A percentile compares a stretch with the other conserved stretches of the same genome.
These are phyloP conservation scores for Verbena officinalis DNA, from an alignment of 257 asterid genomes.

Conservation along the genomic window DNA sequence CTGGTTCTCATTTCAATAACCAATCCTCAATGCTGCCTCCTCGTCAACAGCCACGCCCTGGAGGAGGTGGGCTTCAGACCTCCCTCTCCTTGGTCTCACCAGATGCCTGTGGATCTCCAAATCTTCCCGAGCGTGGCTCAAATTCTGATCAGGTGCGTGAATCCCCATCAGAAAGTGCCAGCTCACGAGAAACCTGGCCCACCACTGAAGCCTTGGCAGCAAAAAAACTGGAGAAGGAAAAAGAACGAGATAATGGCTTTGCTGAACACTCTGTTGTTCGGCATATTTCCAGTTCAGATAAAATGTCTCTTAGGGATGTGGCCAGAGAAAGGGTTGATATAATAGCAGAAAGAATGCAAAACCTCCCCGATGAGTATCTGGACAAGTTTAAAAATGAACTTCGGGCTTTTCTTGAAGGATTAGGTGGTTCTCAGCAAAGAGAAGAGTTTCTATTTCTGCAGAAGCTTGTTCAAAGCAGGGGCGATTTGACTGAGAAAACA, in stretches of 20 bases:
- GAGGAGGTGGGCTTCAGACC: constrained; percentile 69
- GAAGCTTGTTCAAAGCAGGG: constrained; percentile 80
- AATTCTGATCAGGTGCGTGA: constrained; percentile 79
- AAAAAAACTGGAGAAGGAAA: constrained; percentile 66
- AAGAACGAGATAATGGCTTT: constrained; percentile 68
- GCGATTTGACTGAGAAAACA: constrained; percentile 77
- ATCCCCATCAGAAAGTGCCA: constrained; percentile 94
- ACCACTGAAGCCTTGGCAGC: constrained; percentile 65
- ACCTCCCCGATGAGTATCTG: constrained; percentile 77
- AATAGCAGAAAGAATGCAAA: constrained; percentile 82
- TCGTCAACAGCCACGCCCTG: constrained; percentile 82
- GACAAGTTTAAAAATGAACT: constrained; percentile 83
- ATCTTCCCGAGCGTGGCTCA: constrained; percentile 79
- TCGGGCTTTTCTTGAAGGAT: constrained; percentile 86
- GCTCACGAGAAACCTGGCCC: constrained; percentile 97
- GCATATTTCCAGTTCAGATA: constrained; percentile 65
- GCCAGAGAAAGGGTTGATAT: constrained; percentile 79
- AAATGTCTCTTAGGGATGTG: constrained; percentile 72
- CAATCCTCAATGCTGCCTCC: constrained; percentile 93
- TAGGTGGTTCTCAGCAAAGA: constrained; percentile 83
- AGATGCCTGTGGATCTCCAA: constrained; percentile 82
- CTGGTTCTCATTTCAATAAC: constrained; percentile 73
- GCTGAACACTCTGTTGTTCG: constrained; percentile 79
- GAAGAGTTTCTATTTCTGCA: constrained; percentile 83
- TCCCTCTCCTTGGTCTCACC: constrained; percentile 75